Base-by-base conservation (phyloP, 2,329 filamentous ascomycete species). In the Pseudocercospora vitis region DNA sequence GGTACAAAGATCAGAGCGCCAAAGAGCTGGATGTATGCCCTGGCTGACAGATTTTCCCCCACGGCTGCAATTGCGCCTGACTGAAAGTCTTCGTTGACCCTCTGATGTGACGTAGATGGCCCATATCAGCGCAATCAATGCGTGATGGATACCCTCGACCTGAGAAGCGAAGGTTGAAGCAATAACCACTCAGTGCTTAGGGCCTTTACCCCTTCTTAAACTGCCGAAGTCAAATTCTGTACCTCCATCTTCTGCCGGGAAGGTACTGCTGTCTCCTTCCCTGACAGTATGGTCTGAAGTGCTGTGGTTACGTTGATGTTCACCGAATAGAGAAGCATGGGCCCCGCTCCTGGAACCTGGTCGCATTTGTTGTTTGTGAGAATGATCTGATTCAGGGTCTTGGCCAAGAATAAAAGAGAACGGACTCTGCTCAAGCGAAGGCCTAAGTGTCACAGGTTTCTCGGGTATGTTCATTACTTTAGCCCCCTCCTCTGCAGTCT, bases 341-440 rank as follows among this genome's bases (percentile, higher is more conserved):
- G 53, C 21, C n/a, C 33, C 53, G 9, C 42, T 46, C 26, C 40
- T 49, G 7, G 51, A 47, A 31, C 45, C 51, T 8, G 51, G 18
- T 14, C 44, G 40, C 14, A 29, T 21, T 7, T n/a, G 14, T 14
- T 33, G 45, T 19, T 28, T 31, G 12, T 16, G 48, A 16, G 14
- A 7, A 16, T 29, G 16, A 28, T 35, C 26, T 4, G 48, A 23
- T 12, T 12, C 26, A 3, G 51, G 37, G 9, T 55, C 60, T 21
- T 59, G 60, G 11, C 60, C 60, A 12, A 63, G 51, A 52, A 63
- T 63, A 50, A 59, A 63, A 12, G 60, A 63, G 48, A 58, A 63
- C 4, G 54, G 46, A 40, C 58, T 63, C 29, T 63, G 56, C 35
- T 61, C 60, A 9, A 63, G 53, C 14, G 56, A 52, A 24, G 60